Evolutionary conservation across 2,329 filamentous ascomycete species (phyloP).

Genomic region (Metarhizium robertsii): DNA sequence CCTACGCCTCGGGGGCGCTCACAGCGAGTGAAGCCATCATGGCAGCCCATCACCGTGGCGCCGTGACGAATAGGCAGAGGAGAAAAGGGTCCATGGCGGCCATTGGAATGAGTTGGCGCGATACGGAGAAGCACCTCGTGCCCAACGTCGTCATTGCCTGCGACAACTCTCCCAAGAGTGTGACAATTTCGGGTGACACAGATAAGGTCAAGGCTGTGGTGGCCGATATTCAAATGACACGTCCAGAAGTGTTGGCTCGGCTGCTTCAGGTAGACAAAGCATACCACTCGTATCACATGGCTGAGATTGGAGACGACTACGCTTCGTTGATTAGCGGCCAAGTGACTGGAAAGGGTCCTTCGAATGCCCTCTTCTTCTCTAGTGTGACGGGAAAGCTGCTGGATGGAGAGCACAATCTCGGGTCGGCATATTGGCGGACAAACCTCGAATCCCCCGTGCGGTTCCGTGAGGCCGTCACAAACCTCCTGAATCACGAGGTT

Average conservation of each 20-base stretch:
- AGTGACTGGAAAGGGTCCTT: not conserved
- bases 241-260: conserved; percentile 13
- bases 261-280: conserved; percentile 19
- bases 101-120: conserved; percentile 20
- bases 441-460: conserved; percentile 10
- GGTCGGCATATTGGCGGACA: conserved; percentile 6
- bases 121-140: conserved; percentile 13
- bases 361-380: not conserved
- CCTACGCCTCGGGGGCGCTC: conserved; percentile 23
- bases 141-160: conserved; percentile 15
- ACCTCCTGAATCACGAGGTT: conserved; percentile 3
- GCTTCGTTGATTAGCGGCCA: not conserved
- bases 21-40: conserved; percentile 20
- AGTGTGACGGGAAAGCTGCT: conserved; percentile 2
- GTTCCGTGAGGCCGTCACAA: conserved; percentile 7
- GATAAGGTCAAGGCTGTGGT: conserved; percentile 15
- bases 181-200: conserved; percentile 18
- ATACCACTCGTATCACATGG: conserved; percentile 19
- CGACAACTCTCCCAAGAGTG: conserved; percentile 18
- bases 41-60: conserved; percentile 26
- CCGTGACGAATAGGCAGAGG: conserved; percentile 2
- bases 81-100: conserved; percentile 23
- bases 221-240: conserved; percentile 11
- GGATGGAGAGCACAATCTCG: not conserved
- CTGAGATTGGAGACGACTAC: not conserved